Evolutionary conservation across 345 rosid species (phyloP), one percentile per base, ranked within the genome.

Genomic region (Boechera divaricarpa): DNA sequence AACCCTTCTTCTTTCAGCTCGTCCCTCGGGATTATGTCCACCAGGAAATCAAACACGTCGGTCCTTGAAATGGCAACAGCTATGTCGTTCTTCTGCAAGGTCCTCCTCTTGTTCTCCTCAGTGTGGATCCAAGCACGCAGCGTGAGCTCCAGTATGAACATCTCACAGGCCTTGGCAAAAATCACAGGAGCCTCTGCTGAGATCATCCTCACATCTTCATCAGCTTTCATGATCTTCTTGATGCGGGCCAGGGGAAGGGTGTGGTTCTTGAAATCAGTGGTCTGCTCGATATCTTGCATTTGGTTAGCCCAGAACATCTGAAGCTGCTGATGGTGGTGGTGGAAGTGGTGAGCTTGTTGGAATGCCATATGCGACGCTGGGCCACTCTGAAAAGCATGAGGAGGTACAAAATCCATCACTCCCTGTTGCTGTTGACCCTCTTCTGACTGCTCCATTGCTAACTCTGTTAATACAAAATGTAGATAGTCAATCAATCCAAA

Each of bases 161-260:
- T 81, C 80, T 86, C 89, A 59, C 89, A 86, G 21, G 89, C 87
- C 82, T 86, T 84, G 15, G 87, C 89, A 39, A 86, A 86, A 29
- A 86, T 79, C n/a, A 86, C 86, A 33, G 87, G 89, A 68, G 87
- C 89, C 76, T 86, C 89, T 0, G 86, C 87, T 10, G 89, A 86
- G 63, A 86, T 86, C 89, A 86, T 86, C 63, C 89, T 66, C 12
- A 86, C 87, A 75, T 86, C 89, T 77, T 84, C 86, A 31, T 86
- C 87, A 18, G 89, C 87, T 83, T 86, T 86, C 90, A 86, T 86
- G 70, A 86, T 86, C 83, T 86, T 86, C 76, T 86, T 86, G 44
- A 86, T 84, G 73, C 87, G 83, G 39, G 90, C 90, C 4, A 86
- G 79, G 4, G 90, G 87, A 35, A 86, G 84, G 56, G 82, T 84